These are phyloP conservation scores for Skeletonema costatum DNA, from an alignment of 108 stramenopile species.

Conservation along the genomic window DNA sequence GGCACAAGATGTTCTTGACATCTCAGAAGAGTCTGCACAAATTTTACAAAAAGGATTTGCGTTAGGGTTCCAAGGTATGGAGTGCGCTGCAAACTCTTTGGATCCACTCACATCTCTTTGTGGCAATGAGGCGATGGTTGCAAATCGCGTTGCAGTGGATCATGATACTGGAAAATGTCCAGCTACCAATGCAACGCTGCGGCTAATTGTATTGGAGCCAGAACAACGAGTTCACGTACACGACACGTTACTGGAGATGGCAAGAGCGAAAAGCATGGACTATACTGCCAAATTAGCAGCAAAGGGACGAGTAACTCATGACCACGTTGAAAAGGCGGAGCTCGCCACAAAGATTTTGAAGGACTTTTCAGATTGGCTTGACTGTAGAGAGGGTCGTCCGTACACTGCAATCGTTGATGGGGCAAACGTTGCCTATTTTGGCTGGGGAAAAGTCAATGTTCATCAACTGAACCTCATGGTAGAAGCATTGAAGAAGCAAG, in stretches of 20 bases:
- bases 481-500: conserved; percentile 59
- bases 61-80: conserved; percentile 35
- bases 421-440: conserved; percentile 55
- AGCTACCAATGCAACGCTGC: conserved; percentile 45
- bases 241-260: conserved; percentile 48
- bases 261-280: conserved; percentile 42
- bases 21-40: conserved; percentile 42
- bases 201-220: conserved; percentile 48
- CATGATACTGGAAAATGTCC: conserved; percentile 41
- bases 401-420: conserved; percentile 51
- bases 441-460: conserved; percentile 49
- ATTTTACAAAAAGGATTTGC: conserved; percentile 40
- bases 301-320: conserved; percentile 34
- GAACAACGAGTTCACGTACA: conserved; percentile 42
- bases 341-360: conserved; percentile 39
- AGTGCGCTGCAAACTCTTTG: conserved; percentile 10
- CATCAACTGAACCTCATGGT: conserved; percentile 62
- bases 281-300: conserved; percentile 41
- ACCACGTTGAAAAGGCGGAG: conserved; percentile 46
- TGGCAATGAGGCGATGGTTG: conserved; percentile 20
- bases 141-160: conserved; percentile 43
- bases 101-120: conserved; percentile 11
- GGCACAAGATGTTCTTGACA: conserved; percentile 55
- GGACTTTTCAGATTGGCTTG: conserved; percentile 53
- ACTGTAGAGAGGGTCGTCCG: conserved; percentile 27